Evolutionary conservation across 208 protist species (phyloP), one percentile per base, ranked within the genome.

Genomic region (Lotmaria passim): DNA sequence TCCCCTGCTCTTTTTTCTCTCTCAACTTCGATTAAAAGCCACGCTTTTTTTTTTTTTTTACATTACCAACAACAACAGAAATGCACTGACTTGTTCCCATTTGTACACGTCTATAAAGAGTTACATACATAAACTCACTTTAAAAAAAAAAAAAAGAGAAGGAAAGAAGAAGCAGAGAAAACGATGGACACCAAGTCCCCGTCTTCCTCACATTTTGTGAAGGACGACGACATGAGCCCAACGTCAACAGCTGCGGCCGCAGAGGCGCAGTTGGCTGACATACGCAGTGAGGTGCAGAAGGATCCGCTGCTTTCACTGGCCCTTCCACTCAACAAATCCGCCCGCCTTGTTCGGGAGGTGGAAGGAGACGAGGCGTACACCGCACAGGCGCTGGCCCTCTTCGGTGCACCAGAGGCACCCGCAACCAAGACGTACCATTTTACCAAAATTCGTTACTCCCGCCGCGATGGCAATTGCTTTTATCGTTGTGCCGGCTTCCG

Each of bases 381-480:
- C 3, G 19, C 61, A 34, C 85, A 95, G 50, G 72, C 87, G 0
- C 69, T 81, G 14, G 85, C 82, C 7, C 66, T 96, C 19, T 83
- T 78, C 33, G 50, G 58, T 21, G 63, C 57, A 44, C 56, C 68
- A 2, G 34, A 8, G 8, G 5, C 44, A 12, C 57, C 65, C 17
- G n/a, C n/a, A n/a, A 69, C 62, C 2, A 64, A 56, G 36, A 30
- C 47, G 34, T 67, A 68, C 55, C 52, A 75, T 53, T 78, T 64
- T 51, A 21, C 21, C 1, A 67, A 53, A 11, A 86, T 96, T 51
- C 83, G 86, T 14, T 94, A 91, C 51, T 73, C 81, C 0, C 73
- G 91, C 12, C 79, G 91, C 11, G 91, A 96, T 57, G 91, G 91
- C n/a, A 94, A 93, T 63, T 96, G 91, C 75, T 96, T 96, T 65